These are phyloP conservation scores for Tulasnella sp. DNA, from an alignment of 768 basidiomycete genomes.

Conservation along the genomic window DNA sequence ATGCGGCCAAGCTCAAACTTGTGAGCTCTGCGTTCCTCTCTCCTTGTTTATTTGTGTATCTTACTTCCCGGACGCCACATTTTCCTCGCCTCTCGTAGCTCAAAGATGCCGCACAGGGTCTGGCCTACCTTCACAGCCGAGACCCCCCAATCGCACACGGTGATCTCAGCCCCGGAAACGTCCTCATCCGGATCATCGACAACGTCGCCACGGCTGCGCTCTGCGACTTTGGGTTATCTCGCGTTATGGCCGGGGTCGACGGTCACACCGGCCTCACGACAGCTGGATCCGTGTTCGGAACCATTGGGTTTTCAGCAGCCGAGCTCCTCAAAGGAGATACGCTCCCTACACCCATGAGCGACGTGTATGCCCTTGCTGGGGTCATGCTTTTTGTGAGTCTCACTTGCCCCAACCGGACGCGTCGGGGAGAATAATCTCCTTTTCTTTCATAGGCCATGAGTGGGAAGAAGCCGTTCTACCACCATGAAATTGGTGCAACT, in stretches of 20 bases:
- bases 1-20: background rate
- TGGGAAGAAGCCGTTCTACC: background rate
- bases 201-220: background rate
- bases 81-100: background rate
- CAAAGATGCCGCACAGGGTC: slow-evolving; percentile 15
- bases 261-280: background rate
- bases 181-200: background rate
- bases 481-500: background rate
- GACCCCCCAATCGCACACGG: slow-evolving; percentile 22
- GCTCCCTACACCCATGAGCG: background rate
- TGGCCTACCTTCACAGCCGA: slow-evolving; percentile 20
- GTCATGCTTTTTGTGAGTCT: background rate
- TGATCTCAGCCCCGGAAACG: slow-evolving; percentile 18
- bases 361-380: background rate
- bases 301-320: background rate
- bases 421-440: background rate
- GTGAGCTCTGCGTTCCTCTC: background rate
- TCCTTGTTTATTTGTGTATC: no score
- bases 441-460: background rate
- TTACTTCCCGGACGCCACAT: no score
- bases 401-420: background rate
- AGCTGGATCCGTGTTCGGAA: background rate
- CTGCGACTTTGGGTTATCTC: slow-evolving; percentile 6
- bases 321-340: background rate
- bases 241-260: background rate